Conservation (phyloP, 768 basidiomycete genomes). For the Tulasnella sp. region DNA sequence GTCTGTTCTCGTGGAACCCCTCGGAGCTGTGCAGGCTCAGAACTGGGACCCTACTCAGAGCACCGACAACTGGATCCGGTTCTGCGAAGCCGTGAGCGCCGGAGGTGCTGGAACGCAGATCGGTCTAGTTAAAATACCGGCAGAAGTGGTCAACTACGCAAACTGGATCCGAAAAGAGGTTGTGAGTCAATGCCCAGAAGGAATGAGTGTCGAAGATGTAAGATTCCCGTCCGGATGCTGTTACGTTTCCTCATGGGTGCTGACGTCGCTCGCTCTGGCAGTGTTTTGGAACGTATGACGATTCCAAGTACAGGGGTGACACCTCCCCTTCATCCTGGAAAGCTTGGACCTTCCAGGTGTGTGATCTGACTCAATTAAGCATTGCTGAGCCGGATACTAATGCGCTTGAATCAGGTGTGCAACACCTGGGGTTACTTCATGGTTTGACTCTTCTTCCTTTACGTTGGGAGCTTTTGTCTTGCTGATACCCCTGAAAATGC, state of each 20-base stretch:
- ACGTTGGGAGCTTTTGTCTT: not conserved
- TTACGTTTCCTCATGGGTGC: not conserved
- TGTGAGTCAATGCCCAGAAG: conserved; percentile 58
- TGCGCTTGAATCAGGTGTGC: conserved; percentile 46
- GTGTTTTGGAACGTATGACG: conserved; percentile 86
- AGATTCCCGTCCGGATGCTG: conserved; percentile 25
- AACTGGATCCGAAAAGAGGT: conserved; percentile 66
- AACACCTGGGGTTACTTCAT: conserved; percentile 95
- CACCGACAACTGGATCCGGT: conserved; percentile 47
- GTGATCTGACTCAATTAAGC: conserved; percentile 15
- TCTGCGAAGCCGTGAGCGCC: conserved; percentile 39
- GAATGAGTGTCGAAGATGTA: conserved; percentile 49
- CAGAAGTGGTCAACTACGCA: conserved; percentile 65
- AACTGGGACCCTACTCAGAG: conserved; percentile 78
- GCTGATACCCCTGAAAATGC: not conserved
- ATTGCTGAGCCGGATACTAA: not conserved
- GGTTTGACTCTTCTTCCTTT: conserved; percentile 40
- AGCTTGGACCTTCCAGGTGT: conserved; percentile 79
- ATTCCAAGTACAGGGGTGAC: conserved; percentile 56
- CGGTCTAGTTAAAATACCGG: conserved; percentile 44
- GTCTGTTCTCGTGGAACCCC: conserved; percentile 61
- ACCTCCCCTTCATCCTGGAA: conserved; percentile 74
- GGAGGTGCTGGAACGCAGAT: conserved; percentile 46
- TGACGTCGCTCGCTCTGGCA: conserved; percentile 35
- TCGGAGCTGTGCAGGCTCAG: conserved; percentile 74